Percentiles rank a stretch among this genome's conserved stretches.
Evolutionary conservation across 2,329 filamentous ascomycete species (phyloP).

Genomic region (Stemphylium lycopersici): DNA sequence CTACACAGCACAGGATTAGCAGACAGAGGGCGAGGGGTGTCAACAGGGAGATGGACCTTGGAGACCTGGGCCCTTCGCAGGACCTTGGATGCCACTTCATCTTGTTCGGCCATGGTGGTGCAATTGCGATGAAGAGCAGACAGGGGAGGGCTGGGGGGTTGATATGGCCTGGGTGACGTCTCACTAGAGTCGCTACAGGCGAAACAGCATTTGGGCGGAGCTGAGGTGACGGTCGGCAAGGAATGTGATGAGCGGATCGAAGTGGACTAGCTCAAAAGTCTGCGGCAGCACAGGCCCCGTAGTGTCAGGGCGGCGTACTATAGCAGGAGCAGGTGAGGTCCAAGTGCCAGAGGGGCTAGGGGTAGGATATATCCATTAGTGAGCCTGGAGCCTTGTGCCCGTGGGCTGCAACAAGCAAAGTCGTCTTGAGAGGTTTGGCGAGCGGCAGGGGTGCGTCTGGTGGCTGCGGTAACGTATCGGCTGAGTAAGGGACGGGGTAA

Average conservation of each 20-base stretch:
- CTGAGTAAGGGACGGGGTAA: constrained; percentile 19
- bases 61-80: constrained; percentile 53
- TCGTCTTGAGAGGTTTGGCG: constrained; percentile 18
- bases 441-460: constrained; percentile 18
- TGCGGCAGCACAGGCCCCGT: constrained; percentile 35
- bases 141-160: constrained; percentile 21
- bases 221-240: constrained; percentile 37
- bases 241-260: constrained; percentile 36
- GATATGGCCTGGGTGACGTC: constrained; percentile 33
- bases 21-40: constrained; percentile 25
- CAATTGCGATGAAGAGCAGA: constrained; percentile 11
- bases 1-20: constrained; percentile 57
- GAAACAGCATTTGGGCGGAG: constrained; percentile 34
- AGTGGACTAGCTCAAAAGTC: constrained; percentile 33
- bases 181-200: constrained; percentile 34
- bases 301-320: constrained; percentile 18
- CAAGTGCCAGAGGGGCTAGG: neutral
- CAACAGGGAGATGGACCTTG: constrained; percentile 41
- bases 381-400: no score
- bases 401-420: constrained; percentile 18
- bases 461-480: constrained; percentile 7
- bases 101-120: constrained; percentile 43
- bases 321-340: no score
- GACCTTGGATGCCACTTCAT: constrained; percentile 52
- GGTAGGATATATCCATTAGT: constrained; percentile 1